Percentiles rank a stretch among this genome's conserved stretches.
These are phyloP conservation scores for Ganoderma leucocontextum DNA, from an alignment of 1,284 basidiomycete genomes.

Conservation along the genomic window DNA sequence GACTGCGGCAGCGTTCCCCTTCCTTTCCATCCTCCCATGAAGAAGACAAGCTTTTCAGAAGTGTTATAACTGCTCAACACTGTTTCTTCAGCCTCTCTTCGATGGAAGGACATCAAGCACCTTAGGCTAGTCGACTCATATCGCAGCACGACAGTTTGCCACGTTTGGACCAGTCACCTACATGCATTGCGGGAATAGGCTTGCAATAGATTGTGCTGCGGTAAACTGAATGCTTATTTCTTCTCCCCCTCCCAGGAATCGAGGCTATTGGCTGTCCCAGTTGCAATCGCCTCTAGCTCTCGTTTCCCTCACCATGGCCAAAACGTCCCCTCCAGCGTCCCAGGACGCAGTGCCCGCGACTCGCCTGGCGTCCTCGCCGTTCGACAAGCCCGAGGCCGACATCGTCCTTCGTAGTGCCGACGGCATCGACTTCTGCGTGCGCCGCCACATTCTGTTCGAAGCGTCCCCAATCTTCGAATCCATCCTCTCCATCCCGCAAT, in stretches of 20 bases:
- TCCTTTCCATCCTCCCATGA: no score
- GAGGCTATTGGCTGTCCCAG: not conserved
- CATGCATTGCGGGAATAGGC: not conserved
- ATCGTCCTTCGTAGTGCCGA: conserved; percentile 28
- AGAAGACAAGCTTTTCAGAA: no score
- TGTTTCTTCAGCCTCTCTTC: not conserved
- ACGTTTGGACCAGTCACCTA: not conserved
- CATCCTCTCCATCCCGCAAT: conserved; percentile 32
- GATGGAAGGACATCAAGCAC: not conserved
- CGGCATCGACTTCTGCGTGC: conserved; percentile 28
- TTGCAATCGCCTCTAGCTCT: not conserved
- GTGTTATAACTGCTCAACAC: no score
- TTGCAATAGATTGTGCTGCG: not conserved
- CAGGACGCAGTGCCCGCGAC: not conserved
- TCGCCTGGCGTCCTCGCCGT: conserved; percentile 17
- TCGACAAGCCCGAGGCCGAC: conserved; percentile 37
- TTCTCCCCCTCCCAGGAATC: not conserved
- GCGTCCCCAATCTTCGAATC: conserved; percentile 34
- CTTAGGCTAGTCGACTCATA: not conserved
- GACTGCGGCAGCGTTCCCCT: no score
- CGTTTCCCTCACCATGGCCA: not conserved
- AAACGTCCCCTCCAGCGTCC: not conserved
- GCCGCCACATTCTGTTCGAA: conserved; percentile 28
- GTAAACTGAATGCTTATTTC: not conserved
- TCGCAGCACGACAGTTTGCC: not conserved